Conservation (phyloP, 1,284 basidiomycete species). For the Microbotryum scabiosae region DNA sequence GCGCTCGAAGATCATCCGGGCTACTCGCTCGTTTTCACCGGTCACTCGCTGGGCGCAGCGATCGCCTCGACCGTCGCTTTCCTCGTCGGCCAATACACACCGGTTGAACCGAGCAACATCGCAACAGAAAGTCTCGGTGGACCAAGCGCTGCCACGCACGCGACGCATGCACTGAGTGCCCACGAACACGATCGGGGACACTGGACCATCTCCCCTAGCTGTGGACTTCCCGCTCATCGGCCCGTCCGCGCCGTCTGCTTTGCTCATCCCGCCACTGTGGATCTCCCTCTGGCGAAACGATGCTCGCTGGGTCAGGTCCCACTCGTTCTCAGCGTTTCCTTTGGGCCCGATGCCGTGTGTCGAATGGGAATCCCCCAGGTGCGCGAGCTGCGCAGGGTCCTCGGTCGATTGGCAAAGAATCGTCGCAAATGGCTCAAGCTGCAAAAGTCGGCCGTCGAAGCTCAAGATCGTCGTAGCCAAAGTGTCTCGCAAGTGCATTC, state of each 20-base stretch:
- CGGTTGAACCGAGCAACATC: background rate
- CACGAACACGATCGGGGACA: background rate
- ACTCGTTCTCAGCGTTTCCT: constrained; percentile 24
- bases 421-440: background rate
- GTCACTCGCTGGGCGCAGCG: constrained; percentile 25
- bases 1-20: constrained; percentile 15
- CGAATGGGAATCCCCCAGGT: constrained; percentile 27
- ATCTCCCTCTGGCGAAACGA: constrained; percentile 12
- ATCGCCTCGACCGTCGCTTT: constrained; percentile 22
- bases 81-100: constrained; percentile 13
- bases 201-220: background rate
- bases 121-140: background rate
- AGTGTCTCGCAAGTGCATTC: background rate
- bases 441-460: background rate
- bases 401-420: constrained; percentile 19
- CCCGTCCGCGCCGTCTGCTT: constrained; percentile 21
- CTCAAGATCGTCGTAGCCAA: background rate
- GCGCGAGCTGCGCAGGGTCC: constrained; percentile 12
- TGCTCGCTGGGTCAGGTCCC: constrained; percentile 12
- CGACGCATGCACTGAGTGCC: background rate
- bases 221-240: constrained; percentile 4
- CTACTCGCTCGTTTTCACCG: constrained; percentile 24
- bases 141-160: too few species aligned
- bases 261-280: constrained; percentile 26
- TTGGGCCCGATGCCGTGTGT: constrained; percentile 15